Evolutionary conservation across 1,284 basidiomycete genomes (phyloP), one percentile per base, ranked within the genome.

Genomic region (Anthracocystis walkeri): DNA sequence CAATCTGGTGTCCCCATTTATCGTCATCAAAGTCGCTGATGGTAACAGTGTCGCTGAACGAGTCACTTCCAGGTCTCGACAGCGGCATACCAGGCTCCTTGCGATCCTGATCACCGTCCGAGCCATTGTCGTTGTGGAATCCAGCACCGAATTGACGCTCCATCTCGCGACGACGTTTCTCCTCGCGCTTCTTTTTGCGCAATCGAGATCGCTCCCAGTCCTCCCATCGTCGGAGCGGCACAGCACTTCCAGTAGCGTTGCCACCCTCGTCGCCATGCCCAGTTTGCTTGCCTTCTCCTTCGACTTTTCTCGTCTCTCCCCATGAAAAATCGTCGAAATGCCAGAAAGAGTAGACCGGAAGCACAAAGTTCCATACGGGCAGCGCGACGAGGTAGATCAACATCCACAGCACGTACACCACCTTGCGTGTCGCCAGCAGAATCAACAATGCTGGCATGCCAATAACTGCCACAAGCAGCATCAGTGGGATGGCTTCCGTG

Each of bases 311-410:
- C 83, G 96, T 99, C 87, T 97, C 94, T 82, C 96, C 96, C 96
- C 96, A 98, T 38, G 94, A 95, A 86, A 97, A 97, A 86, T 99
- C 97, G 82, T 99, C 97, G 86, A 99, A 98, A 87, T 99, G 95
- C 95, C 95, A 98, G 86, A 98, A 98, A 27, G 95, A 92, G 86
- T 97, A 97, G 5, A 95, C 87, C 7, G 95, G 96, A 3, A 78
- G 69, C 21, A 81, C 67, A 38, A 97, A 95, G 72, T 87, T 87
- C 87, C 87, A 87, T 18, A 87, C 84, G 1, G 87, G 87, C 12
- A 87, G 79, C 59, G 86, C 87, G 58, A 92, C 73, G 18, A 99
- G 89, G 87, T 99, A 99, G 81, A 96, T 91, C 82, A 95, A 85
- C 94, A 99, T 97, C 97, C 97, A 99, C 77, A 93, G 91, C 63